Evolutionary conservation across 169 alveolate genomes (phyloP).

Genomic region (Eimeria sp.): DNA sequence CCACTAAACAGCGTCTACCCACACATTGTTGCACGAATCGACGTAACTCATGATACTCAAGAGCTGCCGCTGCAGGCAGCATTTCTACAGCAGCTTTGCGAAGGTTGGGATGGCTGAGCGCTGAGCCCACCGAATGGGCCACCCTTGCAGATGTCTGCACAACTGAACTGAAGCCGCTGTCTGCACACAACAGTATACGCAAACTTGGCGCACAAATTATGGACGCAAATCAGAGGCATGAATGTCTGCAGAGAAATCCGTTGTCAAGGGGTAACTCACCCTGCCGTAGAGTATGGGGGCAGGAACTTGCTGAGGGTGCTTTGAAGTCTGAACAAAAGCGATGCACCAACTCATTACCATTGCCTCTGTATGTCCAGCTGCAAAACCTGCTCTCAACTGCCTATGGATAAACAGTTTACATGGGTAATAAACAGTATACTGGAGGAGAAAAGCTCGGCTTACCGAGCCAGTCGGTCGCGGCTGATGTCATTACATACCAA

Average conservation of each 20-base stretch:
- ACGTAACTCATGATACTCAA: not conserved
- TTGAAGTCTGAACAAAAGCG: slow-evolving; percentile 35
- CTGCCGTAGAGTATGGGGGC: slow-evolving; percentile 65
- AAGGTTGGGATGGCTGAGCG: not conserved
- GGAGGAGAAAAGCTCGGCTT: not conserved
- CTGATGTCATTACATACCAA: slow-evolving; percentile 77
- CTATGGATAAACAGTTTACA: not conserved
- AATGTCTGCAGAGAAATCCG: not conserved
- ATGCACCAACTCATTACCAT: not conserved
- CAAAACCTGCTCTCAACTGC: not conserved
- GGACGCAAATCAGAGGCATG: not conserved
- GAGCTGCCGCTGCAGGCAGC: not conserved
- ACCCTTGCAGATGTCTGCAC: slow-evolving; percentile 71
- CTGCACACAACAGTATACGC: slow-evolving; percentile 4
- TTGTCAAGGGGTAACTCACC: slow-evolving; percentile 11
- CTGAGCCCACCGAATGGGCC: slow-evolving; percentile 51
- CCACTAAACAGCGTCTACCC: not conserved
- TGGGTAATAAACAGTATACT: not conserved
- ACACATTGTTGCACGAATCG: not conserved
- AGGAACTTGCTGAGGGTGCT: slow-evolving; percentile 42
- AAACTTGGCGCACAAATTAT: not conserved
- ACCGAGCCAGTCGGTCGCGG: slow-evolving; percentile 74
- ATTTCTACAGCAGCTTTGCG: not conserved
- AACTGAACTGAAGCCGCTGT: slow-evolving; percentile 73
- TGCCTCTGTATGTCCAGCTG: not conserved